Conservation (phyloP, 2,329 filamentous ascomycete species). For the Hypoxylon sp. region DNA sequence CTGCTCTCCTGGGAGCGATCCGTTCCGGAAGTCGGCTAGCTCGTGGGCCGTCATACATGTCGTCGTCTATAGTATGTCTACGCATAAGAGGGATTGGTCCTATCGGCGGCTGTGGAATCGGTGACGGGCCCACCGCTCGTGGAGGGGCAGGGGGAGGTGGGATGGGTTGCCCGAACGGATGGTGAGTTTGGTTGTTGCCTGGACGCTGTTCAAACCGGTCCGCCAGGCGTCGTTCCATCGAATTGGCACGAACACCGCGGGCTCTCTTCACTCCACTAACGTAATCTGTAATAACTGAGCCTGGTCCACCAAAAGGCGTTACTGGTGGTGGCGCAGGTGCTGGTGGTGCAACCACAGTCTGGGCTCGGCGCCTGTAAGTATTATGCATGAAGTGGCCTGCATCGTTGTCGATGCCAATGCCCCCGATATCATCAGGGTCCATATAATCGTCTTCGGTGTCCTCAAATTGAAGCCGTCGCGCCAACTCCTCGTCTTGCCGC, state of each 20-base stretch:
- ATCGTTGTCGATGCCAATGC: slow-evolving; percentile 61
- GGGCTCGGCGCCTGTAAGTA: slow-evolving; percentile 64
- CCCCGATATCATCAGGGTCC: slow-evolving; percentile 56
- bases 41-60: slow-evolving; percentile 56
- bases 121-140: slow-evolving; percentile 53
- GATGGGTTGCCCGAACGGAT: slow-evolving; percentile 48
- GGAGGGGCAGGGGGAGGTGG: slow-evolving; percentile 50
- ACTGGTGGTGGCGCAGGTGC: slow-evolving; percentile 53
- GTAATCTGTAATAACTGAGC: slow-evolving; percentile 59
- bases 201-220: slow-evolving; percentile 65
- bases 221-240: slow-evolving; percentile 66
- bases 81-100: slow-evolving; percentile 55
- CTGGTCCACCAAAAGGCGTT: slow-evolving; percentile 56
- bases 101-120: slow-evolving; percentile 46
- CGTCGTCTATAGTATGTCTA: slow-evolving; percentile 61
- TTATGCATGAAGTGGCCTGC: slow-evolving; percentile 74
- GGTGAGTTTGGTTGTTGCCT: slow-evolving; percentile 47
- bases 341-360: slow-evolving; percentile 57
- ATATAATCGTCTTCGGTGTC: slow-evolving; percentile 59
- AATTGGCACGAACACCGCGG: slow-evolving; percentile 60
- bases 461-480: slow-evolving; percentile 57
- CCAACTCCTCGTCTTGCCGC: slow-evolving; percentile 61
- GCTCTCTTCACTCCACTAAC: slow-evolving; percentile 61
- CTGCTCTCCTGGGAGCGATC: slow-evolving; percentile 47
- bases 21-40: slow-evolving; percentile 53